Base-by-base conservation (phyloP, 495 filamentous ascomycete genomes). In the Letharia lupina region DNA sequence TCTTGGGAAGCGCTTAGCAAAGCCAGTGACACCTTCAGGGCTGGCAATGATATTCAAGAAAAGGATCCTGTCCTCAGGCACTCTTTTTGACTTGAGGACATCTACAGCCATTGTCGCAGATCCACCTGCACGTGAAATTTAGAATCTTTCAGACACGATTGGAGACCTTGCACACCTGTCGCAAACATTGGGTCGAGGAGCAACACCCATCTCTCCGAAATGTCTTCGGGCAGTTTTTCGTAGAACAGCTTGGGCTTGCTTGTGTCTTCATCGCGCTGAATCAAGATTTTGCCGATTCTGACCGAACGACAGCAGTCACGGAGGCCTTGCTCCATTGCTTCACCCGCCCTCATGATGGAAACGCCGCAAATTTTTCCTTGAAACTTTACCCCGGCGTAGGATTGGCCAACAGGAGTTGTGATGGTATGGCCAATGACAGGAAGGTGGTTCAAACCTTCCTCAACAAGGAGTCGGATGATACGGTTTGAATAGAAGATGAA, bases 401-500 rank as follows among this genome's bases (percentile, higher is more conserved):
- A 80, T 63, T 87, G 85, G 39, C 91, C 95, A 65, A 96, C 89
- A 0, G 95, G 94, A 23, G 94, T 97, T 28, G 89, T 94, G 68
- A 98, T 85, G 5, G 87, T 86, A 71, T 94, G 90, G 70, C 89
- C 87, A 40, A 96, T 83, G 31, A 95, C 91, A 20, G 94, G 94
- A 39, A 98, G 85, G 76, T 98, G 94, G 76, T 98, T 98, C 44
- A 98, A 81, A 16, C 95, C 94, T 77, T 98, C 94, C 76, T 98
- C 94, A 35, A 98, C 95, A 15, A 98, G 83, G n/a, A 98, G 83
- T 33, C 95, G 91, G 73, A 98, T 98, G 73, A 98, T 98, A 68
- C 94, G 86, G 79, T 98, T 98, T 59, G 93, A 96, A 77, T 97
- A 96, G 81, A 98, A 98, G 71, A 98, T 96, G 76, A 98, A 98